A percentile compares a stretch with the other conserved stretches of the same genome.
These are phyloP conservation scores for Dendryphion nanum DNA, from an alignment of 2,329 filamentous ascomycete genomes.

Conservation along the genomic window DNA sequence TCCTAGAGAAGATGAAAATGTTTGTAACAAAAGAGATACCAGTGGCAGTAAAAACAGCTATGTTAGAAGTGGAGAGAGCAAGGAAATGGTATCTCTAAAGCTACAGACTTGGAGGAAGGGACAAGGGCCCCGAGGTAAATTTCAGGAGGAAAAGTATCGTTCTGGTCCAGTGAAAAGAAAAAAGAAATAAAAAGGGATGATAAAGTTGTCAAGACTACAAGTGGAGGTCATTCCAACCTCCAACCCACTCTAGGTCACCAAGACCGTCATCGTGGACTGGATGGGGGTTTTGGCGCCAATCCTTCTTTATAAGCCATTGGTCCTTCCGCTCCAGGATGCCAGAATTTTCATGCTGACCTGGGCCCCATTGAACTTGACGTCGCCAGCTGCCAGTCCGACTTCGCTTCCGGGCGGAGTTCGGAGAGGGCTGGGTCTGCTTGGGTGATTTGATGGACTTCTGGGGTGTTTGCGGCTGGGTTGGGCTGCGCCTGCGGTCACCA, in stretches of 20 bases:
- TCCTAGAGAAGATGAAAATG: constrained; percentile 10
- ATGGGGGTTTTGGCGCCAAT: constrained; percentile 49
- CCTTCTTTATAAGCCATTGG: constrained; percentile 47
- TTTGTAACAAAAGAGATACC: constrained; percentile 35
- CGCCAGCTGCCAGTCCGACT: constrained; percentile 40
- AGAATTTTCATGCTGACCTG: constrained; percentile 33
- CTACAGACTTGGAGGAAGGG: constrained; percentile 29
- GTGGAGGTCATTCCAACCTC: constrained; percentile 76
- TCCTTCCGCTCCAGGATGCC: constrained; percentile 37
- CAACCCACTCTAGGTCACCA: constrained; percentile 90
- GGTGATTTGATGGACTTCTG: constrained; percentile 43
- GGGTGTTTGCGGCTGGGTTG: constrained; percentile 43
- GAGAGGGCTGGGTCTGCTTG: constrained; percentile 28
- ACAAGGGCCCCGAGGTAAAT: constrained; percentile 8
- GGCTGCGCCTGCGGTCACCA: constrained; percentile 75
- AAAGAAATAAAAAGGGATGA: constrained; percentile 33
- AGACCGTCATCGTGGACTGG: constrained; percentile 58
- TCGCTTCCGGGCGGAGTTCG: constrained; percentile 38
- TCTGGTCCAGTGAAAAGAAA: constrained; percentile 9
- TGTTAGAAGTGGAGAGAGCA: constrained; percentile 23
- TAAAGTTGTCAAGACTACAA: constrained; percentile 53
- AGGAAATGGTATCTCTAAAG: constrained; percentile 42
- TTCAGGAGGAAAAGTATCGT: constrained; percentile 1
- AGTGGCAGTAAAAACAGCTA: neutral
- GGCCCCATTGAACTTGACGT: constrained; percentile 35